Evolutionary conservation across 148 eudicot genomes (phyloP).

Genomic region (Fagopyrum homotropicum): DNA sequence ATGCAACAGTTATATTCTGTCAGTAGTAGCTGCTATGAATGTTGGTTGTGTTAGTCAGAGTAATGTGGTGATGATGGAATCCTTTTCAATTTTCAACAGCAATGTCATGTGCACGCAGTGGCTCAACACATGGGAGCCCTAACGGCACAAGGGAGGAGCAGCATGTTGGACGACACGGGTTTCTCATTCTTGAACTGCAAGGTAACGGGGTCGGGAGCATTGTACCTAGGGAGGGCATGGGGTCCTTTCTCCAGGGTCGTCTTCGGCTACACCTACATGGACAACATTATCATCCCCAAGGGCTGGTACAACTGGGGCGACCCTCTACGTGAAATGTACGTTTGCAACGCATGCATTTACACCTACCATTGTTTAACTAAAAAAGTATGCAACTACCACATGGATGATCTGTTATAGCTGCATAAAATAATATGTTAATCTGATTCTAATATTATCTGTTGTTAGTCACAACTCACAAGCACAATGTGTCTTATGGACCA

Average conservation of each 20-base stretch:
- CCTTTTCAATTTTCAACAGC: constrained; percentile 22
- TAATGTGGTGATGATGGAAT: too few relatives aligned
- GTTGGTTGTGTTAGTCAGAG: too few relatives aligned
- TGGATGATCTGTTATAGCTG: background rate
- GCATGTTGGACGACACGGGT: constrained; percentile 73
- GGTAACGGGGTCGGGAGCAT: constrained; percentile 79
- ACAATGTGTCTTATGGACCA: background rate
- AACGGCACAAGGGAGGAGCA: constrained; percentile 85
- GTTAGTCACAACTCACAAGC: background rate
- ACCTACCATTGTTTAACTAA: background rate
- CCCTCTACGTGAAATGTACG: constrained; percentile 70
- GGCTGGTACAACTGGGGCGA: constrained; percentile 97
- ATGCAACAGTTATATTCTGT: too few relatives aligned
- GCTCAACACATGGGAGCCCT: constrained; percentile 60
- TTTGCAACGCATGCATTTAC: too few relatives aligned
- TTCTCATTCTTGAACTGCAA: constrained; percentile 77
- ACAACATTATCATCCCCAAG: constrained; percentile 68
- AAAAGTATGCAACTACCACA: background rate
- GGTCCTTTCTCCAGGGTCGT: constrained; percentile 88
- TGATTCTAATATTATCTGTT: background rate
- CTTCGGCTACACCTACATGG: constrained; percentile 85
- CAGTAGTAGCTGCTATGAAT: too few relatives aligned
- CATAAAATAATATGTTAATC: background rate
- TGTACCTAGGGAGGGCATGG: constrained; percentile 92
- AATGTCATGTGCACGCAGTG: constrained; percentile 76